phyloP scores from a whole-genome alignment of 1,284 basidiomycete genomes.

The Moesziomyces sp. region DNA sequence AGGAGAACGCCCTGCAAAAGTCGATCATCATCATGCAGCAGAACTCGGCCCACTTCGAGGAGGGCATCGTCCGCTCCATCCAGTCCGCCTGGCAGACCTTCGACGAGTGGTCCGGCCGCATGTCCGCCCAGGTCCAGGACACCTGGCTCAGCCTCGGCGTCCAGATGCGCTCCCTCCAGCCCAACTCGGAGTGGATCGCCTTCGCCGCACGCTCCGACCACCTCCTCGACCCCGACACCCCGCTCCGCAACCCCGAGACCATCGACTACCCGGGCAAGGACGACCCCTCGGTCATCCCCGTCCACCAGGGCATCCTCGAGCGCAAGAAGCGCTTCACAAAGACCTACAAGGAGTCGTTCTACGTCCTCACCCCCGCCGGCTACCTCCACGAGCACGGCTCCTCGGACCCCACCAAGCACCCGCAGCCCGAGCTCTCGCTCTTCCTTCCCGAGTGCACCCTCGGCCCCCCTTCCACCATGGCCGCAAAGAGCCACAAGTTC shows the following conservation, averaged over 20 bases:
- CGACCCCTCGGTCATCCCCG: conserved; percentile 86
- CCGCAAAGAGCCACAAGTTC: conserved; percentile 89
- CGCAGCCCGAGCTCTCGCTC: conserved; percentile 80
- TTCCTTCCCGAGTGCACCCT: conserved; percentile 96
- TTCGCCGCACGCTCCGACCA: conserved; percentile 95
- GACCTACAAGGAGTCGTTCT: conserved; percentile 80
- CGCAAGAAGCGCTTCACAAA: conserved; percentile 97
- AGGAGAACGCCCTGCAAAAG: conserved; percentile 98
- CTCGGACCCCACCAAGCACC: conserved; percentile 78
- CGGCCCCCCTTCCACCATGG: conserved; percentile 83
- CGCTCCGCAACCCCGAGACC: conserved; percentile 72
- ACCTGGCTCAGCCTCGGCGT: conserved; percentile 81
- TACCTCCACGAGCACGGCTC: conserved; percentile 91
- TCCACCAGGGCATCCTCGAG: conserved; percentile 91
- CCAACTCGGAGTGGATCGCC: conserved; percentile 95
- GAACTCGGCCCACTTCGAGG: conserved; percentile 96
- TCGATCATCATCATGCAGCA: conserved; percentile 98
- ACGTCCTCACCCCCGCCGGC: conserved; percentile 92
- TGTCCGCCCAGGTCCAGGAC: conserved; percentile 81
- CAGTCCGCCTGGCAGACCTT: conserved; percentile 98
- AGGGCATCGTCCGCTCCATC: conserved; percentile 92
- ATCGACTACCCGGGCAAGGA: conserved; percentile 93
- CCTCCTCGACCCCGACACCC: conserved; percentile 92
- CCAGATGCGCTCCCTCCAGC: conserved; percentile 84
- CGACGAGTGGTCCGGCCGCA: conserved; percentile 91